Percentiles rank a stretch among this genome's conserved stretches.
These are phyloP conservation scores for Hordeum pubiflorum DNA, from an alignment of 202 grass and related monocot genomes.

Conservation along the genomic window DNA sequence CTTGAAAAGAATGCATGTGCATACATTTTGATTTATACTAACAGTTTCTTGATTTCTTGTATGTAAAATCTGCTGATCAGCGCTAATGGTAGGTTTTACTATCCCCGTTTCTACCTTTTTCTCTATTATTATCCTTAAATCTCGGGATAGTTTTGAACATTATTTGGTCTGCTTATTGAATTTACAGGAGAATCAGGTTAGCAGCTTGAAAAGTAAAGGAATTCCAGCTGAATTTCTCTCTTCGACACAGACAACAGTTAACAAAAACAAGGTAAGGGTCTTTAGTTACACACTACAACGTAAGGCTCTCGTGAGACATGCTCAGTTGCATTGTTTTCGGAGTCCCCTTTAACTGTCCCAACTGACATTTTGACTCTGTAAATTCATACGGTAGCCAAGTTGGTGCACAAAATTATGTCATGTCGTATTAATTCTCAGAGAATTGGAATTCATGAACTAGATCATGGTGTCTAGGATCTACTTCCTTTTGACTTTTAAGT, in stretches of 20 bases:
- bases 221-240: slow-evolving; percentile 90
- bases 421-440: not conserved
- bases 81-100: slow-evolving; percentile 71
- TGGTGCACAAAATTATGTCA: not conserved
- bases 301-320: not conserved
- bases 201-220: slow-evolving; percentile 70
- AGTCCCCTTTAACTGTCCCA: not conserved
- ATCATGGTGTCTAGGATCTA: not conserved
- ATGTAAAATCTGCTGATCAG: slow-evolving; percentile 50
- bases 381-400: not conserved
- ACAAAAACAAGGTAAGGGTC: slow-evolving; percentile 58
- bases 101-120: slow-evolving; percentile 1
- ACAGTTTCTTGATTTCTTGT: slow-evolving; percentile 35
- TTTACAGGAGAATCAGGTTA: slow-evolving; percentile 89
- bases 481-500: not conserved
- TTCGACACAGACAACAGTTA: slow-evolving; percentile 65
- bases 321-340: not conserved
- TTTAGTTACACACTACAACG: not conserved
- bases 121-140: slow-evolving; percentile 6
- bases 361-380: not conserved
- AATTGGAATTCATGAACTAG: not conserved
- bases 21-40: slow-evolving; percentile 16
- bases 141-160: slow-evolving; percentile 18
- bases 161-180: slow-evolving; percentile 28
- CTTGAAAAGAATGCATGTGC: slow-evolving; percentile 16